These are phyloP conservation scores for Teunomyces stri DNA, from an alignment of 805 yeast species.

Conservation along the genomic window DNA sequence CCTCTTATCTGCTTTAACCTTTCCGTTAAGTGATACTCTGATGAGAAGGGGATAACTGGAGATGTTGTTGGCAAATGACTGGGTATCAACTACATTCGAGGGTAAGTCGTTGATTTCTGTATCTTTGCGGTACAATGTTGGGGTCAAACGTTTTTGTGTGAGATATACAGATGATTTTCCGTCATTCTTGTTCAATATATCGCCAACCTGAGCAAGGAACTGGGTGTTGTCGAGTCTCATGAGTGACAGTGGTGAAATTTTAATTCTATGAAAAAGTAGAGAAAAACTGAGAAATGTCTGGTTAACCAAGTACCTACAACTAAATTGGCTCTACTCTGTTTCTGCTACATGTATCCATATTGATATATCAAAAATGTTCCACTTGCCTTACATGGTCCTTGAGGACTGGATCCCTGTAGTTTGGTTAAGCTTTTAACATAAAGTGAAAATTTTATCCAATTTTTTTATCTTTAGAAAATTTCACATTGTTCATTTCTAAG, in stretches of 20 bases:
- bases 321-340: too few species aligned
- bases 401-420: too few species aligned
- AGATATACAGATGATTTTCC: constrained; percentile 55
- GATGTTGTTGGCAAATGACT: constrained; percentile 16
- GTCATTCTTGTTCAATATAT: constrained; percentile 18
- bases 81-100: constrained; percentile 28
- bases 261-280: background rate
- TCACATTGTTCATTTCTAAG: too few species aligned
- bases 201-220: constrained; percentile 16
- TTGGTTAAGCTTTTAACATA: too few species aligned
- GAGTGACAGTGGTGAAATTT: background rate
- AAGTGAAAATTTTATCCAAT: too few species aligned
- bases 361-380: too few species aligned
- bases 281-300: background rate
- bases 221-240: constrained; percentile 17
- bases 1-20: constrained; percentile 37
- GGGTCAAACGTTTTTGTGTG: constrained; percentile 53
- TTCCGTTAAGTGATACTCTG: constrained; percentile 60
- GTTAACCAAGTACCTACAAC: background rate
- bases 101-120: constrained; percentile 26
- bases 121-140: constrained; percentile 24
- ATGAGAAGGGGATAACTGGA: constrained; percentile 60
- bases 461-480: too few species aligned
- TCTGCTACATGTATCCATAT: too few species aligned
- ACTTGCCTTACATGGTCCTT: too few species aligned